Evolutionary conservation across 345 rosid genomes (phyloP), one percentile per base, ranked within the genome.

Genomic region (Hibiscus trionum): DNA sequence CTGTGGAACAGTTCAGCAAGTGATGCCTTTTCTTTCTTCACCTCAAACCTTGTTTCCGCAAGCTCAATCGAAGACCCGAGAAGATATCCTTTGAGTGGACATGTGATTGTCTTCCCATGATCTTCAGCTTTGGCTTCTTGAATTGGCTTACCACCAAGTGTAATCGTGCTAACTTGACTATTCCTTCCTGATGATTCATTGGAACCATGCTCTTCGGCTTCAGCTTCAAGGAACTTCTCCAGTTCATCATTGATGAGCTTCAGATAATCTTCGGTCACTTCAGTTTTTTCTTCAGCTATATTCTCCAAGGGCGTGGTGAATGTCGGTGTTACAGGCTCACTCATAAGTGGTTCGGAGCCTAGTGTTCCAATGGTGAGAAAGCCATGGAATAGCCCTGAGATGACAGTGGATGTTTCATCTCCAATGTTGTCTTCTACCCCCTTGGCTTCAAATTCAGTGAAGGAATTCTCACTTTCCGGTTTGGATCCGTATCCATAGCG

Each of bases 281-380:
- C 86, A 70, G 73, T 70, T 58, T 80, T 75, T 69, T 78, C 82
- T 50, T 81, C 81, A 16, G 66, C 61, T 6, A 73, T 78, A 76
- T 88, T 85, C 79, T 78, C 89, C 78, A 71, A 58, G 70, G 88
- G 61, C 72, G 72, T 69, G 69, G 90, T 74, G 75, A 93, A 86
- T 74, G 91, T 88, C 47, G 98, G 95, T 10, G 95, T 90, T 77
- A 78, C 84, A 21, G 91, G 86, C 69, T 82, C 91, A 31, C 84
- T 84, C 72, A 73, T 71, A 68, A 72, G 62, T 69, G 80, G 81
- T 73, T 84, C 88, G 60, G 80, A 82, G 66, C 98, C 98, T 71
- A 93, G 90, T 72, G 97, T 89, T 81, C 98, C 98, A 75, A 93
- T 91, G 72, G 96, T 77, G 11, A 91, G 91, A 79, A 93, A 89